A percentile compares a stretch with the other conserved stretches of the same genome.
Evolutionary conservation across 805 yeast genomes (phyloP).

Genomic region (Saccharomycodes ludwigii): DNA sequence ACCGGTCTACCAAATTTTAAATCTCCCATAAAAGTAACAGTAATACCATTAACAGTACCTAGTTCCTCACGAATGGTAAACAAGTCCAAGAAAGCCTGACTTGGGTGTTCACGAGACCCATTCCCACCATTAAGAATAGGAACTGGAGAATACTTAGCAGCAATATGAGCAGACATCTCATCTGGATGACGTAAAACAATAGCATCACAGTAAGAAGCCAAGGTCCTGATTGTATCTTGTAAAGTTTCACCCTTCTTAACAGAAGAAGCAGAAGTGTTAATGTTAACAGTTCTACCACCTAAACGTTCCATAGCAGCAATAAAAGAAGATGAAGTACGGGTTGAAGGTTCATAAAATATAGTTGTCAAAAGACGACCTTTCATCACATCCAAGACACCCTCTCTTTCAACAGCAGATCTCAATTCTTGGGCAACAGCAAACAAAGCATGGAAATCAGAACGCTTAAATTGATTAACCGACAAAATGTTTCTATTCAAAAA

Average conservation of each 20-base stretch:
- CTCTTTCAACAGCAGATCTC: conserved; percentile 93
- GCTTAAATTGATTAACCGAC: conserved; percentile 76
- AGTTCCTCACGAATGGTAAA: conserved; percentile 98
- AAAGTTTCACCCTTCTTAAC: conserved; percentile 97
- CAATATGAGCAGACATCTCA: conserved; percentile 82
- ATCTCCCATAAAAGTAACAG: conserved; percentile 98
- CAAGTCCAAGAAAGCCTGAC: conserved; percentile 94
- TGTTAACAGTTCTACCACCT: conserved; percentile 93
- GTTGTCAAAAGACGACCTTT: conserved; percentile 88
- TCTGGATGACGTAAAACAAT: conserved; percentile 94
- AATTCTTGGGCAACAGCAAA: conserved; percentile 97
- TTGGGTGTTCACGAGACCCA: conserved; percentile 96
- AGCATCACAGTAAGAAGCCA: conserved; percentile 94
- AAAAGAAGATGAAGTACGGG: conserved; percentile 92
- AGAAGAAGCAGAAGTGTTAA: conserved; percentile 78
- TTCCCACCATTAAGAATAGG: conserved; percentile 98
- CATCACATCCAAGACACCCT: conserved; percentile 84
- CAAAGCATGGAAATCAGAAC: conserved; percentile 82
- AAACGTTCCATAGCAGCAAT: conserved; percentile 99
- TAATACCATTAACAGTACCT: conserved; percentile 96
- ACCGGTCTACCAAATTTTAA: conserved; percentile 97
- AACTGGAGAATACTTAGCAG: conserved; percentile 92
- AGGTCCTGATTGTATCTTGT: conserved; percentile 90
- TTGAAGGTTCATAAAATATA: conserved; percentile 95
- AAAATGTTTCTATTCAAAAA: conserved; percentile 80